These are phyloP conservation scores for Raffaelea albimanens DNA, from an alignment of 2,329 filamentous ascomycete species.

Conservation along the genomic window DNA sequence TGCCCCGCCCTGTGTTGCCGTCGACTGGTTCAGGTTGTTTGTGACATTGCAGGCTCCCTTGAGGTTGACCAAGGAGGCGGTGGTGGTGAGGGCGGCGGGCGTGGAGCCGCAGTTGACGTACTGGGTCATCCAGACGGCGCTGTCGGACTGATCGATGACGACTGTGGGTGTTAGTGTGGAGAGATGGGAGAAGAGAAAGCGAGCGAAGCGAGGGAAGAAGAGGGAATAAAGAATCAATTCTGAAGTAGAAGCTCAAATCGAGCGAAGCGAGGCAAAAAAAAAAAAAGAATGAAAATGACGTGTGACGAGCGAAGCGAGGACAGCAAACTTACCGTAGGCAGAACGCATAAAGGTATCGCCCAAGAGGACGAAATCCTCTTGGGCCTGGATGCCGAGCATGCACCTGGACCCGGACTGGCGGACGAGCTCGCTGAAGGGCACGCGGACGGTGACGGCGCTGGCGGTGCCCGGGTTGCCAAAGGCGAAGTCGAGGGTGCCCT, in stretches of 20 bases:
- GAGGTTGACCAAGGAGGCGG: slow-evolving; percentile 7
- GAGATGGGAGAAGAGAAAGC: not conserved
- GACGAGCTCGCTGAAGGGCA: slow-evolving; percentile 41
- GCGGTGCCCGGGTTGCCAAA: slow-evolving; percentile 24
- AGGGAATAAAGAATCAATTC: slow-evolving; percentile 6
- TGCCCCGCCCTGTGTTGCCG: not conserved
- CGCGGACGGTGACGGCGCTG: slow-evolving; percentile 32
- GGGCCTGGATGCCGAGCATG: slow-evolving; percentile 40
- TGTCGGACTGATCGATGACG: slow-evolving; percentile 41
- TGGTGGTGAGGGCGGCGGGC: slow-evolving; percentile 23
- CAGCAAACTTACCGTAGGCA: slow-evolving; percentile 32
- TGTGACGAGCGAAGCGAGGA: not conserved
- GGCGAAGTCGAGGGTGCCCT: slow-evolving; percentile 37
- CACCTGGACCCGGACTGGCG: slow-evolving; percentile 27
- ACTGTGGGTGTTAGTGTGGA: slow-evolving; percentile 15
- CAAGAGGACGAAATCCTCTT: slow-evolving; percentile 39
- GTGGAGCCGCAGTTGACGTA: slow-evolving; percentile 41
- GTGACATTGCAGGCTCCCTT: slow-evolving; percentile 8
- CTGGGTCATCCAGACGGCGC: slow-evolving; percentile 38
- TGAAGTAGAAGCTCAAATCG: too few species aligned
- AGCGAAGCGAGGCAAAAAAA: not conserved
- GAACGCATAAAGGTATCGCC: slow-evolving; percentile 50
- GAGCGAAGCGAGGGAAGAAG: not conserved
- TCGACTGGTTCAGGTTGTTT: too few species aligned
- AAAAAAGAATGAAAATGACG: not conserved